Base-by-base conservation (phyloP, 192 early-diverging fungal genomes). In the Gigaspora rosea region DNA sequence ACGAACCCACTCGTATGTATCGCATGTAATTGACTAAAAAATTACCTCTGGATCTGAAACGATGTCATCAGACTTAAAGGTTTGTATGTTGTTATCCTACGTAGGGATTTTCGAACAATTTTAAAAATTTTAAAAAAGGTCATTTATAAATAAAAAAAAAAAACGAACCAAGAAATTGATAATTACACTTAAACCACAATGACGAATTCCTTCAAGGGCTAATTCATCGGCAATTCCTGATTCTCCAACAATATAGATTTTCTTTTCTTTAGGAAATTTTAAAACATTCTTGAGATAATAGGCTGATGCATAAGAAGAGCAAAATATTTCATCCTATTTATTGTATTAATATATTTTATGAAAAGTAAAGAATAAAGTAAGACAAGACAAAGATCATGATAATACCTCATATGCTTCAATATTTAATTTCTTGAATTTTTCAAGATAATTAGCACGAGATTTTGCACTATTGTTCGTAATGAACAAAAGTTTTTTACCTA, bases 391-490 rank as follows among this genome's bases (percentile, higher is more conserved):
- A 6, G 41, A 41, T 41, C 41, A 41, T 41, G 41, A 41, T 41
- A 3, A 41, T 86, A 92, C 95, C 52, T 80, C 83, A 3, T 82
- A 77, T 7, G 95, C 94, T 79, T 92, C 82, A 54, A 99, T 94
- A 36, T 93, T 92, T 8, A 97, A 82, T 59, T 82, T 86, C 62
- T 85, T 78, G 80, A 99, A 97, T 86, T 98, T 98, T 50, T 89
- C 84, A 27, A 92, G 78, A 77, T 97, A 97, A 68, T 87, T 83
- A 11, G 79, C 78, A 41, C 97, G 91, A 20, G 96, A 96, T 64
- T 93, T 95, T 52, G 94, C 91, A 81, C 92, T 94, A 87, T 99
- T 99, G 89, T 99, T 99, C 48, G 97, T 95, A 20, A 99, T 96
- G 83, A 98, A 99, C 54, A 97, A 85, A n/a, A 98, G 77, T 36